These are phyloP conservation scores for Wickerhamomyces hampshirensis DNA, from an alignment of 805 yeast genomes.

Conservation along the genomic window DNA sequence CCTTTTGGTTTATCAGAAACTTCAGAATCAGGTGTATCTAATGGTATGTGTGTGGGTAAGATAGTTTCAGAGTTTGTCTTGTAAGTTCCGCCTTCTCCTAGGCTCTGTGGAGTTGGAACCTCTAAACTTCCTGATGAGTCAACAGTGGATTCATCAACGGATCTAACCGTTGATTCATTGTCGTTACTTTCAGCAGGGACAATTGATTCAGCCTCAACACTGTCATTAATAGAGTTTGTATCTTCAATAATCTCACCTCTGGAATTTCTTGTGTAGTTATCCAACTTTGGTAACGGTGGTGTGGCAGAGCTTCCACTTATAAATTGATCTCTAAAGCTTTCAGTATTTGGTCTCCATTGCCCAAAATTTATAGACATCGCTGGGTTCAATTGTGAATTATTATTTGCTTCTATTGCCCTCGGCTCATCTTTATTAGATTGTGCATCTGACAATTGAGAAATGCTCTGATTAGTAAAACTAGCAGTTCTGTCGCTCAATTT, in stretches of 20 bases:
- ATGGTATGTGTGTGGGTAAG: constrained; percentile 23
- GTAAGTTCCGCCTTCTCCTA: constrained; percentile 17
- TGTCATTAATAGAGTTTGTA: constrained; percentile 12
- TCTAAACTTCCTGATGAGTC: background rate
- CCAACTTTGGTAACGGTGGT: constrained; percentile 23
- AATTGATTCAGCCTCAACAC: constrained; percentile 3
- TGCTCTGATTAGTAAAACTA: constrained; percentile 19
- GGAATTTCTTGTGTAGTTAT: constrained; percentile 29
- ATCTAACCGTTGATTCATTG: background rate
- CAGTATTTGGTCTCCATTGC: constrained; percentile 57
- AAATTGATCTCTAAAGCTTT: constrained; percentile 42
- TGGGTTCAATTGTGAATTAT: constrained; percentile 16
- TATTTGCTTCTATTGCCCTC: constrained; percentile 1
- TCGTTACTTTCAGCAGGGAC: background rate
- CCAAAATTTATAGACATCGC: constrained; percentile 41
- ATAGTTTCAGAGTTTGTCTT: constrained; percentile 20
- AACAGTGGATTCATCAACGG: background rate
- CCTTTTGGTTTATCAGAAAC: background rate
- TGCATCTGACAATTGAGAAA: constrained; percentile 7
- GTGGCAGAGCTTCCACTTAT: constrained; percentile 35
- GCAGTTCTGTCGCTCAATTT: constrained; percentile 22
- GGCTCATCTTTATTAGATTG: constrained; percentile 5
- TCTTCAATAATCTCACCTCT: constrained; percentile 24
- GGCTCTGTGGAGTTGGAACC: background rate
- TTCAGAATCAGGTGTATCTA: constrained; percentile 13